These are phyloP conservation scores for Bretziella fagacearum DNA, from an alignment of 2,329 filamentous ascomycete species.

Conservation along the genomic window DNA sequence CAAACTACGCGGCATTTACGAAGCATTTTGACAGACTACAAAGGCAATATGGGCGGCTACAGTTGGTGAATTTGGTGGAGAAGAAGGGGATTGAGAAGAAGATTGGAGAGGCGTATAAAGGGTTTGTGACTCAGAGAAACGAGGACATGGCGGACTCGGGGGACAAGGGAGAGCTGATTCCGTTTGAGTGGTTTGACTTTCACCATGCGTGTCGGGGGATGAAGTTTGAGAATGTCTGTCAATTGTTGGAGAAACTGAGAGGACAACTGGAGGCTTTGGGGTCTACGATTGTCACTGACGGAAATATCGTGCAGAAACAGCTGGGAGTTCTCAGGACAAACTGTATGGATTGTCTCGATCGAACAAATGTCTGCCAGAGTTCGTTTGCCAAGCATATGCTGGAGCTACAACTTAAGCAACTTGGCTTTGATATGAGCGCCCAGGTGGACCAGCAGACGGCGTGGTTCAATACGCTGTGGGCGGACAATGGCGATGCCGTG, in stretches of 20 bases:
- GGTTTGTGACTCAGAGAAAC: slow-evolving; percentile 49
- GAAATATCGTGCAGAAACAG: slow-evolving; percentile 33
- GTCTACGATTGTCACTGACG: slow-evolving; percentile 44
- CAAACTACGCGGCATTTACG: slow-evolving; percentile 62
- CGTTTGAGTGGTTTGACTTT: slow-evolving; percentile 96
- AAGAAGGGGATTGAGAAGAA: slow-evolving; percentile 68
- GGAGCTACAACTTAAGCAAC: slow-evolving; percentile 57
- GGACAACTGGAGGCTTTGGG: slow-evolving; percentile 51
- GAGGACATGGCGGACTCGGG: slow-evolving; percentile 20
- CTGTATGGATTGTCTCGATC: slow-evolving; percentile 95
- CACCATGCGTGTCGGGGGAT: slow-evolving; percentile 84
- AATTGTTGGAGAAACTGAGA: slow-evolving; percentile 55
- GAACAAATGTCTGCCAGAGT: slow-evolving; percentile 91
- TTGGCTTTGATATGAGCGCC: slow-evolving; percentile 59
- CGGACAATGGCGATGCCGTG: slow-evolving; percentile 91
- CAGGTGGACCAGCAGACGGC: slow-evolving; percentile 62
- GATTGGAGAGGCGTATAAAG: slow-evolving; percentile 63
- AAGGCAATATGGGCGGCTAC: slow-evolving; percentile 55
- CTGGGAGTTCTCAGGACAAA: slow-evolving; percentile 77
- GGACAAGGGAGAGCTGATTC: slow-evolving; percentile 18
- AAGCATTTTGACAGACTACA: slow-evolving; percentile 59
- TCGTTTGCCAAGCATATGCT: slow-evolving; percentile 73
- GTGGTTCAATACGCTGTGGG: slow-evolving; percentile 96
- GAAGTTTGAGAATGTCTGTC: slow-evolving; percentile 89
- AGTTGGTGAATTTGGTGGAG: slow-evolving; percentile 73